Base-by-base conservation (phyloP, 495 filamentous ascomycete genomes). In the Xeromyces bisporus region DNA sequence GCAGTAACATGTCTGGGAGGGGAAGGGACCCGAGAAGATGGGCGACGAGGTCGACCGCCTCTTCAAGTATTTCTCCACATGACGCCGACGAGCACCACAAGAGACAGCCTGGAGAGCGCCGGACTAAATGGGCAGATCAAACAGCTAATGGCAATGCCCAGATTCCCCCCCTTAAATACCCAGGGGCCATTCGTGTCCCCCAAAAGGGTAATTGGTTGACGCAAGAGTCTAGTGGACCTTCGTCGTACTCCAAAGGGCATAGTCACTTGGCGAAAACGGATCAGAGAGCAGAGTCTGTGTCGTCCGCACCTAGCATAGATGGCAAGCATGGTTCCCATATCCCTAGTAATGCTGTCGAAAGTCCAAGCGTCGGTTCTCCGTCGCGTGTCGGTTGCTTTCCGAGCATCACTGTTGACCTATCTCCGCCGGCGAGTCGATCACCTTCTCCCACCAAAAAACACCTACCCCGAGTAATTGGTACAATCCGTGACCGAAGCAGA, bases 331-430 rank as follows among this genome's bases (percentile, higher is more conserved):
- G 53, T 27, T 42, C 40, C 29, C 46, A 64, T 21, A 50, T 52
- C 31, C 67, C 64, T 15, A 40, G 63, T 2, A 62, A 69, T 15
- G 66, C 51, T 11, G 44, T 58, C 29, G 64, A 67, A 24, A 53
- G 44, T 30, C 66, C 55, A 6, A 58, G 51, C 14, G 58, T 66
- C 9, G 62, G 53, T 36, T 65, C 66, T 31, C 63, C 65, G 11
- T 39, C 47, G n/a, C 45, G 53, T 8, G 31, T 47, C 12, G 39
- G 48, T n/a, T 61, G 62, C 28, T 60, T 71, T 32, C 70, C 70
- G 3, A 71, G 67, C 35, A 69, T 73, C 38, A 58, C 66, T 7
- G 65, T 64, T 21, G 68, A 70, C 38, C 30, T 71, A 10, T 71
- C 67, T 12, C 55, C 64, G 7, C 58, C 66, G 2, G 56, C 51